A percentile compares a stretch with the other conserved stretches of the same genome.
Conservation (phyloP, 2,329 filamentous ascomycete genomes). For the Diplocarpon mali region DNA sequence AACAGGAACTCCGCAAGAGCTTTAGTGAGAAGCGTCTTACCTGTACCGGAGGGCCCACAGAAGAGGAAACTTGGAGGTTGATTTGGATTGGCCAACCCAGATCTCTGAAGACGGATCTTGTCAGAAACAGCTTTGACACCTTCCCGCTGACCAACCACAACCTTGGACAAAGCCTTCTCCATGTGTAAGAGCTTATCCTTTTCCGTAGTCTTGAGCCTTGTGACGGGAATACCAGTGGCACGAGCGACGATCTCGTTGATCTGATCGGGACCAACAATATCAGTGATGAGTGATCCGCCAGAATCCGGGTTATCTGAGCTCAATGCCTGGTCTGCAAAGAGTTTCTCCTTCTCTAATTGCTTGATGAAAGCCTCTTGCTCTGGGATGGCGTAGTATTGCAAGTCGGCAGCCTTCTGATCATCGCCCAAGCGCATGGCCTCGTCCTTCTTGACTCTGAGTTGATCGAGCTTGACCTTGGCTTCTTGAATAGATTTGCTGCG, state of each 20-base stretch:
- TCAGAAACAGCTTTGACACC: conserved; percentile 90
- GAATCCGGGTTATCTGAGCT: conserved; percentile 44
- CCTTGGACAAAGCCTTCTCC: conserved; percentile 73
- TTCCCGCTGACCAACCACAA: conserved; percentile 90
- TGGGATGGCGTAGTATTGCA: conserved; percentile 95
- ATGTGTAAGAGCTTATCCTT: conserved; percentile 98
- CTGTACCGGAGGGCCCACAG: conserved; percentile 95
- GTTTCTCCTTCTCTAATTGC: conserved; percentile 70
- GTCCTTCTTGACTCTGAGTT: conserved; percentile 81
- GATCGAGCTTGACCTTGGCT: conserved; percentile 88
- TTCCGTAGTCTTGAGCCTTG: conserved; percentile 83
- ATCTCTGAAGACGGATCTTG: conserved; percentile 88
- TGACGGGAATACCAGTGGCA: conserved; percentile 98
- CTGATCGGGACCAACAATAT: conserved; percentile 90
- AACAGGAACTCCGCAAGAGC: conserved; percentile 96
- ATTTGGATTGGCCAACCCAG: conserved; percentile 89
- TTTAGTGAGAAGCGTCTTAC: conserved; percentile 95
- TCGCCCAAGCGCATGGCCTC: conserved; percentile 85
- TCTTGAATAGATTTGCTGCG: conserved; percentile 87
- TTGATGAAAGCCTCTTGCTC: conserved; percentile 77
- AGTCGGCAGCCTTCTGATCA: conserved; percentile 77
- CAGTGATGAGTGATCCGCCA: conserved; percentile 69
- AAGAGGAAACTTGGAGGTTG: conserved; percentile 97
- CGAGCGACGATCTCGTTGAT: conserved; percentile 97
- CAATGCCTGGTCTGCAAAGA: conserved; percentile 62